Evolutionary conservation across 176 grass and related monocot genomes (phyloP), one percentile per base, ranked within the genome.

Genomic region (Paspalum vaginatum): DNA sequence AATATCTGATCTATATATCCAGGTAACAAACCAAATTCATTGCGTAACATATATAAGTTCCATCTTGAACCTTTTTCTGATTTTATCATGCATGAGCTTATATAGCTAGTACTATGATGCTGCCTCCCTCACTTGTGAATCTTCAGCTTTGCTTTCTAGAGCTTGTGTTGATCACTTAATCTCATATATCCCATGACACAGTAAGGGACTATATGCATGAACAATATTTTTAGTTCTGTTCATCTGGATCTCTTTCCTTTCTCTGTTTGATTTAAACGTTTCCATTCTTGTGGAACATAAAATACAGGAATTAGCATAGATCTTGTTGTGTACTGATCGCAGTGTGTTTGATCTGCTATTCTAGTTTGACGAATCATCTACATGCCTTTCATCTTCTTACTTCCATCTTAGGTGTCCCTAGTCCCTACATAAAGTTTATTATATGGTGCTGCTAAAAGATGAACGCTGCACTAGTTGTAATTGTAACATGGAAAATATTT

Each of bases 1-100:
- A 75, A 60, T 51, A 86, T 75, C 52, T 86, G 70, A 86, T 81
- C 77, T 75, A 44, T 25, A 75, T 50, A 58, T 43, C 44, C 70
- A 75, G 85, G 85, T 86, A 81, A 60, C 37, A 79, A 66, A 14
- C 65, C 68, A 41, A 57, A 75, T 10, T 48, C 48, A 72, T 72
- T 51, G 42, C 37, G 72, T 69, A 58, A 39, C 51, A 69, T 72
- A 68, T n/a, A n/a, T n/a, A 74, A 20, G 80, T 78, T 56, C 51
- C 2, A 13, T 80, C 26, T 59, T 58, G 14, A 74, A 51, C 27
- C 2, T 42, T 47, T 57, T 38, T 65, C 51, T 80, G 20, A 65
- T 72, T 39, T 86, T 74, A 10, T 4, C 44, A 59, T 42, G 61
- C 64, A 49, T 70, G 64, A 60, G 43, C 18, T 62, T 18, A 50